A percentile compares a stretch with the other conserved stretches of the same genome.
phyloP scores from a whole-genome alignment of 257 asterid genomes.

The Solanum appendiculatum region DNA sequence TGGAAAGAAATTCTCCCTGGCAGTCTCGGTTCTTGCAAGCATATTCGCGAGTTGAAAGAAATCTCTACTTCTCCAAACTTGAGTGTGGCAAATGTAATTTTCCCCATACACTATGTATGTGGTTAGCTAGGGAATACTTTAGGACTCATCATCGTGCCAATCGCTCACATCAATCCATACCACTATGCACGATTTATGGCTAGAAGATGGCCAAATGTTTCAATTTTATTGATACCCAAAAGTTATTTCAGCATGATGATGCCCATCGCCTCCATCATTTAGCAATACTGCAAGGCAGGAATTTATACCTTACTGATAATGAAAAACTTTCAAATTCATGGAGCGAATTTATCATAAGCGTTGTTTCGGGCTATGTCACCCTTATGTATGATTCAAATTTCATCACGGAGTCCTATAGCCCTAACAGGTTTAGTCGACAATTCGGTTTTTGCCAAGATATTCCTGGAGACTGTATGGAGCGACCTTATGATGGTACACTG shows the following conservation, averaged over 20 bases:
- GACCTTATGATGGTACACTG: no score
- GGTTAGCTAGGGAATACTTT: background rate
- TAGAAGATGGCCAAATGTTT: background rate
- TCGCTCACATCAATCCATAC: background rate
- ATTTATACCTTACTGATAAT: no score
- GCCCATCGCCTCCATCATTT: background rate
- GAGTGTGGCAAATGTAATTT: background rate
- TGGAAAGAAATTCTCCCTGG: no score
- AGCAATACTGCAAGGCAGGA: background rate
- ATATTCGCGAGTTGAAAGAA: background rate
- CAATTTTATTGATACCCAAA: background rate
- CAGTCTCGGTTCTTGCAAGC: background rate
- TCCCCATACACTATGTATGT: background rate
- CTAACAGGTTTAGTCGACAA: background rate
- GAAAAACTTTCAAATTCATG: background rate
- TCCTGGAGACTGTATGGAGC: no score
- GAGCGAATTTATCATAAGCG: background rate
- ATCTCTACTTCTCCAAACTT: background rate
- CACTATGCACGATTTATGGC: background rate
- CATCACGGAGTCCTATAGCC: background rate
- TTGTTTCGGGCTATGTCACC: background rate
- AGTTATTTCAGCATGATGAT: background rate
- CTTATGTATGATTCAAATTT: no score
- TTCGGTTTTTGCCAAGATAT: no score
- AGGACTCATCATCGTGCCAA: background rate